A percentile compares a stretch with the other conserved stretches of the same genome.
Conservation (phyloP, 305 asterid genomes). For the Lippia alba region DNA sequence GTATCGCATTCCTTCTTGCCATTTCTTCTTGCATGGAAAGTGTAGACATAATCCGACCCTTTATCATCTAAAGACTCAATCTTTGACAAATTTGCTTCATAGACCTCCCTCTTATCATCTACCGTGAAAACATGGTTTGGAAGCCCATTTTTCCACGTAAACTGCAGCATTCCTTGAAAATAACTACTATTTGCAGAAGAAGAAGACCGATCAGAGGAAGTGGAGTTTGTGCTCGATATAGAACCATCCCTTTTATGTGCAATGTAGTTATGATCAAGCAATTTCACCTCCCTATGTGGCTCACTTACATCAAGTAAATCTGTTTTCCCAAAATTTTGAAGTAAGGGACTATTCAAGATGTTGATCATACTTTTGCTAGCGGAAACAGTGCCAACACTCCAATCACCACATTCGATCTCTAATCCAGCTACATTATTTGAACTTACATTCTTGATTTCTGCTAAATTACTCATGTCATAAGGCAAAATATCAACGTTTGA, state of each 20-base stretch:
- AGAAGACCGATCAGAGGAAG: constrained; percentile 66
- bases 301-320: constrained; percentile 37
- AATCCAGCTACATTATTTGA: constrained; percentile 39
- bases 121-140: constrained; percentile 72
- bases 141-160: constrained; percentile 73
- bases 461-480: constrained; percentile 41
- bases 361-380: constrained; percentile 75
- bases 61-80: constrained; percentile 56
- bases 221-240: constrained; percentile 66
- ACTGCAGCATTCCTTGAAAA: constrained; percentile 86
- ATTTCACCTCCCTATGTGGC: constrained; percentile 43
- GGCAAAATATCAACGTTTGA: constrained; percentile 40
- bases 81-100: constrained; percentile 59
- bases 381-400: constrained; percentile 54
- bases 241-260: constrained; percentile 53
- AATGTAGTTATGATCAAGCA: constrained; percentile 44
- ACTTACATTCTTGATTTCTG: constrained; percentile 38
- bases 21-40: constrained; percentile 59
- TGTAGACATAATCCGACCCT: constrained; percentile 66
- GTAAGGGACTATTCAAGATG: constrained; percentile 72
- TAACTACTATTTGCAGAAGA: constrained; percentile 49
- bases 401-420: constrained; percentile 46
- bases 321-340: constrained; percentile 47
- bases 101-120: constrained; percentile 74
- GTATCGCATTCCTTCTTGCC: constrained; percentile 53